Conservation (phyloP, 306 rosid species). For the Medicago ruthenica region DNA sequence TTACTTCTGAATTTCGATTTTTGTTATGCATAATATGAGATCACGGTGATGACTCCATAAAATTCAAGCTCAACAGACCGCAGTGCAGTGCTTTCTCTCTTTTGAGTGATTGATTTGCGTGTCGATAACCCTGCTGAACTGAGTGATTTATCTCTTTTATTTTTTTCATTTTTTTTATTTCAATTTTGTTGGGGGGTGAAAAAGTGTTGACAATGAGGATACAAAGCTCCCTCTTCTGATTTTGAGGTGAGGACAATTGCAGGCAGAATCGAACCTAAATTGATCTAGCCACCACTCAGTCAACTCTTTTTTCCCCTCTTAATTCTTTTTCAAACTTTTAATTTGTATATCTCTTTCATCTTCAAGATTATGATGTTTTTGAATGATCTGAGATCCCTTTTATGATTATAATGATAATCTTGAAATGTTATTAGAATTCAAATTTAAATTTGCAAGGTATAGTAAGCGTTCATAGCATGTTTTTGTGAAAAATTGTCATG, state of each 20-base stretch:
- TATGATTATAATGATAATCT: too few relatives aligned
- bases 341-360: too few relatives aligned
- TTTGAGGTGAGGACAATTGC: slow-evolving; percentile 63
- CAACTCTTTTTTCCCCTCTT: slow-evolving; percentile 27
- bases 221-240: slow-evolving; percentile 83
- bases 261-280: slow-evolving; percentile 84
- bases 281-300: slow-evolving; percentile 66
- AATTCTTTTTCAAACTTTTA: too few relatives aligned
- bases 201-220: slow-evolving; percentile 59
- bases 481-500: too few relatives aligned
- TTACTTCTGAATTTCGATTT: too few relatives aligned
- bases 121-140: slow-evolving; percentile 93
- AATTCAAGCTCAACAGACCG: slow-evolving; percentile 99
- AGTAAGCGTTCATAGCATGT: too few relatives aligned
- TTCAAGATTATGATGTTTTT: too few relatives aligned
- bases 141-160: slow-evolving; percentile 58
- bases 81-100: slow-evolving; percentile 70
- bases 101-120: slow-evolving; percentile 53
- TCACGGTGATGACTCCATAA: slow-evolving; percentile 64
- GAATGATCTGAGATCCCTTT: too few relatives aligned
- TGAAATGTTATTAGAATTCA: too few relatives aligned
- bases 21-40: neutral
- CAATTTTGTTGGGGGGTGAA: slow-evolving; percentile 26
- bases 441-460: too few relatives aligned
- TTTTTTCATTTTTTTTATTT: too few relatives aligned